A percentile compares a stretch with the other conserved stretches of the same genome.
phyloP scores from a whole-genome alignment of 2,329 filamentous ascomycete genomes.

The Sphaerulina vaccinii region DNA sequence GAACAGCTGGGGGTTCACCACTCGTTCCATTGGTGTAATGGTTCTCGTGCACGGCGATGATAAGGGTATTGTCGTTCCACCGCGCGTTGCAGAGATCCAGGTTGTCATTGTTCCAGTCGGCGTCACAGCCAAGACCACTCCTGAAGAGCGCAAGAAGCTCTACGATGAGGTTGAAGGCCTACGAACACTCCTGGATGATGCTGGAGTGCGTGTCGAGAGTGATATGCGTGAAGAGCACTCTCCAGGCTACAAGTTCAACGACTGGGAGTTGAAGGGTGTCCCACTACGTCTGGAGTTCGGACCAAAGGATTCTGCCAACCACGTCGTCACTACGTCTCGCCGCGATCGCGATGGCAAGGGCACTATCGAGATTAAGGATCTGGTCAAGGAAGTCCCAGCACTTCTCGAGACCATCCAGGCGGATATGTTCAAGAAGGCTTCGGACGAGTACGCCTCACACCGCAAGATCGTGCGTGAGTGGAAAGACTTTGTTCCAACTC shows the following conservation, averaged over 20 bases:
- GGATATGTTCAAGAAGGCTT: constrained; percentile 76
- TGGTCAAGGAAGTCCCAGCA: constrained; percentile 70
- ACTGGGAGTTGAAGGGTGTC: constrained; percentile 96
- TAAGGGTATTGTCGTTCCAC: constrained; percentile 90
- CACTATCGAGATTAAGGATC: constrained; percentile 70
- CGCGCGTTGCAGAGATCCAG: constrained; percentile 83
- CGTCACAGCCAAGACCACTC: constrained; percentile 80
- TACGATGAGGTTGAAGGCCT: constrained; percentile 74
- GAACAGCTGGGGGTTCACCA: constrained; percentile 98
- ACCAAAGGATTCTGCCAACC: constrained; percentile 85
- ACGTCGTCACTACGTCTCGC: constrained; percentile 79
- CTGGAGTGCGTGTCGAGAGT: constrained; percentile 72
- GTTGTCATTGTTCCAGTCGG: constrained; percentile 88
- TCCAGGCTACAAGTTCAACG: constrained; percentile 97
- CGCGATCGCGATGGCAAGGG: constrained; percentile 82
- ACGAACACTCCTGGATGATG: constrained; percentile 65
- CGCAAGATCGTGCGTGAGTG: constrained; percentile 78
- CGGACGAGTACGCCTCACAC: constrained; percentile 75
- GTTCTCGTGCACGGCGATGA: constrained; percentile 97
- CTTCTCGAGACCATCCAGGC: constrained; percentile 87
- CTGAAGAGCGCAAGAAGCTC: constrained; percentile 75
- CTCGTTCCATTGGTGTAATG: constrained; percentile 97
- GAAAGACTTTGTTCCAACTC: constrained; percentile 84
- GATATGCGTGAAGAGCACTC: constrained; percentile 88
- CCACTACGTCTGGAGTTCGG: constrained; percentile 94